Percentiles rank a stretch among this genome's conserved stretches.
These are phyloP conservation scores for Arabidopsis arenosa DNA, from an alignment of 345 rosid species.

Conservation along the genomic window DNA sequence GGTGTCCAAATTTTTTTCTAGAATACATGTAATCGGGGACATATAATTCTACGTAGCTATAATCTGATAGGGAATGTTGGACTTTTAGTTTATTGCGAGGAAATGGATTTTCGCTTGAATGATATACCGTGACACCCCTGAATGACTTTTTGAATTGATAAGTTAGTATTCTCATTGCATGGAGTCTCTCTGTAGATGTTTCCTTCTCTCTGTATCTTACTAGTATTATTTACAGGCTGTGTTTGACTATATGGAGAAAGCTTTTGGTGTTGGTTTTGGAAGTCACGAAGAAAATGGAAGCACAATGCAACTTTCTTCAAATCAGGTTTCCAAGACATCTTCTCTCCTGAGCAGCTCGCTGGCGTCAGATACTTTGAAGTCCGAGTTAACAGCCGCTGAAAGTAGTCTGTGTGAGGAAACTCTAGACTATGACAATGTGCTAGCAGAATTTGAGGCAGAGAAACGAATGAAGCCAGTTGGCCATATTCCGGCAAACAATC, in stretches of 20 bases:
- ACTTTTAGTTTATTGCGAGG: background rate
- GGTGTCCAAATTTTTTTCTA: conserved; percentile 10
- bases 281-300: conserved; percentile 74
- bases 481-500: conserved; percentile 62
- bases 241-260: conserved; percentile 72
- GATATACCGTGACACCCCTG: conserved; percentile 4
- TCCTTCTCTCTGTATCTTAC: conserved; percentile 33
- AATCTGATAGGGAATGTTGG: conserved; percentile 18
- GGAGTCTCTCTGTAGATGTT: conserved; percentile 15
- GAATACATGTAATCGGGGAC: background rate
- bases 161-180: background rate
- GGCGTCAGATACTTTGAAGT: conserved; percentile 62
- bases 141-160: conserved; percentile 1
- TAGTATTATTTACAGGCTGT: conserved; percentile 63
- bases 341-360: conserved; percentile 67
- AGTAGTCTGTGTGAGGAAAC: conserved; percentile 83
- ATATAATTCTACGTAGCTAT: conserved; percentile 4
- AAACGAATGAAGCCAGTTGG: conserved; percentile 60
- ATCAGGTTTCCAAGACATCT: conserved; percentile 63
- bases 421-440: conserved; percentile 75
- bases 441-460: conserved; percentile 73
- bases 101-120: background rate
- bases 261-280: conserved; percentile 65
- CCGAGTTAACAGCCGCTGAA: conserved; percentile 65
- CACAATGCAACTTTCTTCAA: conserved; percentile 55